A percentile compares a stretch with the other conserved stretches of the same genome.
These are phyloP conservation scores for Xerocomellus chrysenteron DNA, from an alignment of 768 basidiomycete species.

Conservation along the genomic window DNA sequence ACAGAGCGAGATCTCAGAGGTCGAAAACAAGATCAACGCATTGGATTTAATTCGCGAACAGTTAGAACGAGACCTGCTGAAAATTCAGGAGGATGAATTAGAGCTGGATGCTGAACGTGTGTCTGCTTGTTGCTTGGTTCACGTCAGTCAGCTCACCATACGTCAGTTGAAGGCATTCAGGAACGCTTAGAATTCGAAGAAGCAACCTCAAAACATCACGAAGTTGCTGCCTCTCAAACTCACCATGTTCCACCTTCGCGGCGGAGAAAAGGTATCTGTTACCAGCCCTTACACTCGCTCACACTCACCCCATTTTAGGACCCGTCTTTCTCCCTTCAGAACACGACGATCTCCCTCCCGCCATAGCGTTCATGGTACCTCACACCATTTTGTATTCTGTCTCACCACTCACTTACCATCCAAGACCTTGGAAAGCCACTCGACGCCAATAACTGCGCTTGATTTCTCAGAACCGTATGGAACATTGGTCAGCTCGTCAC, in stretches of 20 bases:
- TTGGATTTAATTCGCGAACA: slow-evolving; percentile 78
- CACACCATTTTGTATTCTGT: not conserved
- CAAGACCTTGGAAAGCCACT: slow-evolving; percentile 81
- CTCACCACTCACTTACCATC: slow-evolving; percentile 11
- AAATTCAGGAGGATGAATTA: slow-evolving; percentile 90
- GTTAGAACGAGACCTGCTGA: slow-evolving; percentile 79
- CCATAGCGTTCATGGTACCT: slow-evolving; percentile 93
- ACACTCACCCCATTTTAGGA: slow-evolving; percentile 43
- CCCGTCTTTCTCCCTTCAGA: slow-evolving; percentile 97
- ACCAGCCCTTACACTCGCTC: not conserved
- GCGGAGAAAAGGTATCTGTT: slow-evolving; percentile 31
- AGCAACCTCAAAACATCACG: slow-evolving; percentile 32
- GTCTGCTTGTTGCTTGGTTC: slow-evolving; percentile 31
- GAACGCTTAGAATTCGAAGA: slow-evolving; percentile 80
- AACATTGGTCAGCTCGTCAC: slow-evolving; percentile 83
- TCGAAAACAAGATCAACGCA: slow-evolving; percentile 85
- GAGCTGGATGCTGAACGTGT: slow-evolving; percentile 95
- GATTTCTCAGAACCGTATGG: slow-evolving; percentile 98
- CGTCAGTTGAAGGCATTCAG: slow-evolving; percentile 81
- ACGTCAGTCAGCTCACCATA: slow-evolving; percentile 1
- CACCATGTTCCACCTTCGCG: slow-evolving; percentile 29
- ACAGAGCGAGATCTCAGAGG: slow-evolving; percentile 83
- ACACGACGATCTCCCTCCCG: slow-evolving; percentile 91
- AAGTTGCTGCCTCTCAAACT: slow-evolving; percentile 6
- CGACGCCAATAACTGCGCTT: slow-evolving; percentile 78